Evolutionary conservation across 2,329 filamentous ascomycete species (phyloP).

Genomic region (Fusarium oligoseptatum): DNA sequence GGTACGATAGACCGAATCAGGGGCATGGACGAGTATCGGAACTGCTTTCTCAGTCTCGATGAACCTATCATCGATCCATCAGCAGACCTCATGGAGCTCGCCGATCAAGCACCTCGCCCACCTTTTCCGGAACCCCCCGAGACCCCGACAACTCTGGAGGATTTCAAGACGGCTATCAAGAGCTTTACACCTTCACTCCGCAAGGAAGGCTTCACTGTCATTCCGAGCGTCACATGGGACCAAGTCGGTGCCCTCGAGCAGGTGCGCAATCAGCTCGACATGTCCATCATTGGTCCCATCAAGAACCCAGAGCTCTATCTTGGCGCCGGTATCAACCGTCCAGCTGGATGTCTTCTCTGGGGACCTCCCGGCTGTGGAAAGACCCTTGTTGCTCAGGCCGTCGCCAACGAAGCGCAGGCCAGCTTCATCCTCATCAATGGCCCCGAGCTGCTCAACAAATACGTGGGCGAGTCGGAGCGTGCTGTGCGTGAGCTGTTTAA

Average conservation of each 20-base stretch:
- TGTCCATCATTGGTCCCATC: conserved; percentile 92
- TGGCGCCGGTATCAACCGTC: conserved; percentile 81
- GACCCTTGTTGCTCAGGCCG: conserved; percentile 94
- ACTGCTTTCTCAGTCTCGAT: not conserved
- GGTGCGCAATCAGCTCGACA: conserved; percentile 85
- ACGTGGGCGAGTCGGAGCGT: conserved; percentile 95
- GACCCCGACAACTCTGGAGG: conserved; percentile 48
- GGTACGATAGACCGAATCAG: conserved; percentile 52
- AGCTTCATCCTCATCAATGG: conserved; percentile 99
- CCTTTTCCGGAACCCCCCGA: conserved; percentile 8
- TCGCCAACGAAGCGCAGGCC: conserved; percentile 93
- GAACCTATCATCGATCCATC: not conserved
- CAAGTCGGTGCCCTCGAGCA: conserved; percentile 87
- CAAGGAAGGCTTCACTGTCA: conserved; percentile 93
- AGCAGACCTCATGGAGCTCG: conserved; percentile 37
- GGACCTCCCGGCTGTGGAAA: conserved; percentile 97
- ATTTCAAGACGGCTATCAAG: conserved; percentile 82
- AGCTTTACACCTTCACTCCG: conserved; percentile 73
- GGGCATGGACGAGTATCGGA: conserved; percentile 19
- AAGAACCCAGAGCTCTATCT: conserved; percentile 82
- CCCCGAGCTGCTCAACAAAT: conserved; percentile 96
- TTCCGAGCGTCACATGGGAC: conserved; percentile 92
- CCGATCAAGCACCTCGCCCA: not conserved
- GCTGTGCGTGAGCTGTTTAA: conserved; percentile 93
- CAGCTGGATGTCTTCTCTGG: conserved; percentile 93